phyloP scores from a whole-genome alignment of 176 grass and related monocot genomes.

The Ensete ventricosum region DNA sequence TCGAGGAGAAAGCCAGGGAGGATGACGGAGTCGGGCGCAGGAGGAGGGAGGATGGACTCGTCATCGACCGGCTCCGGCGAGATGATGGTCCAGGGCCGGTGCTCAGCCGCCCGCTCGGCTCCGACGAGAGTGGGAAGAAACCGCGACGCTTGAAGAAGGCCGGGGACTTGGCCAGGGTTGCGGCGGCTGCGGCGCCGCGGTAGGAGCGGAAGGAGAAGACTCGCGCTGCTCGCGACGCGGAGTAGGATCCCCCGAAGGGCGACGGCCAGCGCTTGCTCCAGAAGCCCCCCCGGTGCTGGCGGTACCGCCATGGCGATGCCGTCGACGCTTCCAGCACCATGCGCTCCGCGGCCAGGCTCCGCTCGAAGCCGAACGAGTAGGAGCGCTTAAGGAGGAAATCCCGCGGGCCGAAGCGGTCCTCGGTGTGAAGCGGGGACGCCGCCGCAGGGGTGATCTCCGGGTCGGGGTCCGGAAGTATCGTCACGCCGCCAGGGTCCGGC shows the following conservation, averaged over 20 bases:
- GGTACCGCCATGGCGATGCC: slow-evolving; percentile 37
- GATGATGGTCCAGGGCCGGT: slow-evolving; percentile 39
- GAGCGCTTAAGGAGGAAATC: slow-evolving; percentile 71
- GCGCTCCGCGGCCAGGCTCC: slow-evolving; percentile 36
- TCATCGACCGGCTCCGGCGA: slow-evolving; percentile 46
- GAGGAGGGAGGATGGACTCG: slow-evolving; percentile 14
- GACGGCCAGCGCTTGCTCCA: slow-evolving; percentile 98
- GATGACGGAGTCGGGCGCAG: slow-evolving; percentile 13
- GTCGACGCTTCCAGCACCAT: slow-evolving; percentile 49
- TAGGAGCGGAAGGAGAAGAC: slow-evolving; percentile 73
- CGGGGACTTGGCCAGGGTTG: slow-evolving; percentile 38
- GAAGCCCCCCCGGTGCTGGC: slow-evolving; percentile 37
- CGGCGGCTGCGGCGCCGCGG: slow-evolving; percentile 15
- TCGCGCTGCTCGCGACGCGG: slow-evolving; percentile 25
- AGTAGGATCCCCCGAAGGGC: slow-evolving; percentile 47
- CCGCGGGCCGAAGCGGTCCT: slow-evolving; percentile 24
- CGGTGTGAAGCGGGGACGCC: slow-evolving; percentile 14
- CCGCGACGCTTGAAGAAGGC: slow-evolving; percentile 47
- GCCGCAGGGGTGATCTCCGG: slow-evolving; percentile 42
- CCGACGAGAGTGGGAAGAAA: slow-evolving; percentile 11
- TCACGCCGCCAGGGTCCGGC: not conserved
- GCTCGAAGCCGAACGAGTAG: slow-evolving; percentile 87
- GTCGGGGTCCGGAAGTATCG: not conserved
- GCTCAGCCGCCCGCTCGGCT: slow-evolving; percentile 2
- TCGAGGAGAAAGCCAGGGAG: slow-evolving; percentile 33